Evolutionary conservation across 2,329 filamentous ascomycete species (phyloP), one percentile per base, ranked within the genome.

Genomic region (Pseudofabraea citricarpa): DNA sequence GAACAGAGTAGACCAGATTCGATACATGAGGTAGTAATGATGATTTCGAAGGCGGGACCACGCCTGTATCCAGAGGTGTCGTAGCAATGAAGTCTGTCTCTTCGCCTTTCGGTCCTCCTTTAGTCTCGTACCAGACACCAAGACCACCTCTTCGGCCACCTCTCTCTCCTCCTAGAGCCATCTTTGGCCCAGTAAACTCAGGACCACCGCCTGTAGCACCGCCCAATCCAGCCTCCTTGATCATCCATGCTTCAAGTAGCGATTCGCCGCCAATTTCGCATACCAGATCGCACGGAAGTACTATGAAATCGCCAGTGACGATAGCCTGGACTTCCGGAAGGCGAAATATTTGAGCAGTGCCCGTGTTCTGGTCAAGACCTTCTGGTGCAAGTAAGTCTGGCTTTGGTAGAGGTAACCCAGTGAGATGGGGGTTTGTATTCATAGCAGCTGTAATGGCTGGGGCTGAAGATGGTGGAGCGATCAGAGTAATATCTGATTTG

Each of bases 61-160:
- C 64, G 0, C 80, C 69, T 4, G 71, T 59, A 3, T 81, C 69
- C 5, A 93, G 68, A 3, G 86, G 81, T 0, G 85, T 77, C 1
- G 87, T 89, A 7, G 85, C 87, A 56, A 96, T 78, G 61, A 96
- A 96, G 59, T 97, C 91, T 2, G 89, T 93, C 63, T 95, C 90
- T 63, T 96, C 89, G 36, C 85, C 85, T 67, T 96, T 97, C 80
- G 5, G 80, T 81, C 49, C 84, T 15, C 74, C 77, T 60, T 88
- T 88, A 2, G 90, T 95, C 57, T 91, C 81, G 64, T 96, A 97
- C 82, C 87, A 97, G 2, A 98, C 86, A 5, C 86, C 85, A 27
- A 97, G 70, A 1, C 89, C 93, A 32, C 90, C 90, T 64, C 85
- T 85, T 49, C 79, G 74, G 20, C 78, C 76, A 21, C 72, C 70